Percentiles rank a stretch among this genome's conserved stretches.
Conservation (phyloP, 192 early-diverging fungal genomes). For the Coemansia sp. region DNA sequence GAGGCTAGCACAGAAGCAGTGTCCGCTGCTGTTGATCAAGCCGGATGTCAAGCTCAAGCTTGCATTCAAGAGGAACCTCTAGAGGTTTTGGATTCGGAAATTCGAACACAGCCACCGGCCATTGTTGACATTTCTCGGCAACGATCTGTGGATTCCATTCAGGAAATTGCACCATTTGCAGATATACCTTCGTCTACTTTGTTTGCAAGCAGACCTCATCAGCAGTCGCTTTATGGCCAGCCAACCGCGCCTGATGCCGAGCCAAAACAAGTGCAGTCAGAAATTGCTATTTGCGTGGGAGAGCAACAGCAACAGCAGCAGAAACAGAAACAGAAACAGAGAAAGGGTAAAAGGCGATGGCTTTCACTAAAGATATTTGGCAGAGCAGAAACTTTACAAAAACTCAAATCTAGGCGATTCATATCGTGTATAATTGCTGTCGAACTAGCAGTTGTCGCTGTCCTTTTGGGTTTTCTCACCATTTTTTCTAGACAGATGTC, state of each 20-base stretch:
- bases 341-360: not conserved
- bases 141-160: not conserved
- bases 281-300: not conserved
- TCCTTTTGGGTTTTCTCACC: slow-evolving; percentile 11
- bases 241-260: not conserved
- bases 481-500: slow-evolving; percentile 30
- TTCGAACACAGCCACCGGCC: not conserved
- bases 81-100: not conserved
- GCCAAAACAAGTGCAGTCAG: not conserved
- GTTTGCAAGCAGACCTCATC: not conserved
- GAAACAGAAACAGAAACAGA: not conserved
- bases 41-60: no score
- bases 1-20: not conserved
- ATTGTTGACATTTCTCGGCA: not conserved
- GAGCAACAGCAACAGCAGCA: not conserved
- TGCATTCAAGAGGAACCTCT: not conserved
- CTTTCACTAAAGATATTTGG: not conserved
- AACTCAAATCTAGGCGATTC: slow-evolving; percentile 14
- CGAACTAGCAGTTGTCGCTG: not conserved
- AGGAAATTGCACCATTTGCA: slow-evolving; percentile 8
- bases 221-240: not conserved
- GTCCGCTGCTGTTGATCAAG: not conserved
- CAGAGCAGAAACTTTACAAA: slow-evolving; percentile 3
- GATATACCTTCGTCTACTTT: not conserved
- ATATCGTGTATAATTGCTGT: slow-evolving; percentile 8